Evolutionary conservation across 2,329 filamentous ascomycete genomes (phyloP), one percentile per base, ranked within the genome.

Genomic region (Xylaria sp.): DNA sequence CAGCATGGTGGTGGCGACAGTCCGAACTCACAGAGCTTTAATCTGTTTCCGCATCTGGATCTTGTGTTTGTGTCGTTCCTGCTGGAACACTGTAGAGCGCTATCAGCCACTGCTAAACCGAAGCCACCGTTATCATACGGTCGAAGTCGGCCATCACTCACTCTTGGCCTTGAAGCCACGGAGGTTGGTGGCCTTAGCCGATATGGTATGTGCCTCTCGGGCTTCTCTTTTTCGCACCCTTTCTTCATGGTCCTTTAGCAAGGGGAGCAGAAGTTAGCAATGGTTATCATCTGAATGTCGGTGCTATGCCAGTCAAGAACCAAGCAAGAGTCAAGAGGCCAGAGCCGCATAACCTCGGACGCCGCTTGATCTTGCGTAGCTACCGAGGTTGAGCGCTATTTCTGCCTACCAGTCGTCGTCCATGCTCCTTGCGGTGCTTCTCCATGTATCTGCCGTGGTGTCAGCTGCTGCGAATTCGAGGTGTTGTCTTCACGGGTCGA

Each of bases 21-120:
- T 6, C 28, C 6, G 18, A 12, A 66, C 69, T 13, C 61, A 70
- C 85, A 97, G 93, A 54, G 93, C 92, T 84, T 92, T 93, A 88
- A 99, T 97, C 78, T 90, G 86, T 88, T 97, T 97, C 83, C 92
- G 92, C 92, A 97, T 94, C 88, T 97, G 94, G 80, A 97, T 97
- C 91, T 99, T 99, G 87, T 99, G 94, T 81, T 94, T 92, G 85
- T 94, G 93, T 31, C 96, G 90, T 86, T 94, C 94, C 88, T 98
- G 91, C 82, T 66, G 63, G 63, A 71, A 69, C 67, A 69, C 69
- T 70, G 48, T 37, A 37, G 44, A 34, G 52, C 18, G 1, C 25
- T 46, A 50, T 65, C 34, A 70, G 62, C 55, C 61, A 20, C 25
- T 52, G 25, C 37, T 13, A 55, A 13, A 28, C 12, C n/a, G 15